Percentiles rank a stretch among this genome's conserved stretches.
These are phyloP conservation scores for Trichoderma gracile DNA, from an alignment of 2,329 filamentous ascomycete genomes.

Conservation along the genomic window DNA sequence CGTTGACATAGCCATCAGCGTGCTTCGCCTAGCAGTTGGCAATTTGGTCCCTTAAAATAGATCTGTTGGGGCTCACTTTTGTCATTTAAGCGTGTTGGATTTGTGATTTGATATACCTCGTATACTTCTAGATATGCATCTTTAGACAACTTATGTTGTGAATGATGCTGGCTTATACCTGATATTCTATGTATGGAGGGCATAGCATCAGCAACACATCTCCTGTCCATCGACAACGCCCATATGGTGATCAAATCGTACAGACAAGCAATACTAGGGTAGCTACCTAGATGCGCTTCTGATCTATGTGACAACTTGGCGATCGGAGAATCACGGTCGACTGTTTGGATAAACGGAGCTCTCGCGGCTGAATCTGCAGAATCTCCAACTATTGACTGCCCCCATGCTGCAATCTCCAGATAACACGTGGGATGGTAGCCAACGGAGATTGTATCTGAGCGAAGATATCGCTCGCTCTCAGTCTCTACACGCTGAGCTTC, in stretches of 20 bases:
- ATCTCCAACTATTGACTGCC: background rate
- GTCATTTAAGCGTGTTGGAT: no score
- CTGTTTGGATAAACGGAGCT: background rate
- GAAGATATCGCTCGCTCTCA: background rate
- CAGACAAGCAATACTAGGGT: background rate
- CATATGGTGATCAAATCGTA: background rate
- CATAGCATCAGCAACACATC: no score
- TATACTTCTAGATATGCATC: no score
- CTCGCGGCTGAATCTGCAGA: background rate
- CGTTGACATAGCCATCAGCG: no score
- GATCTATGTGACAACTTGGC: background rate
- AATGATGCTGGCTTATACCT: background rate
- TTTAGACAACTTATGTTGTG: background rate
- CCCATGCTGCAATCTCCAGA: background rate
- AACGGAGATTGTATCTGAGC: background rate
- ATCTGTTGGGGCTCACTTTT: no score
- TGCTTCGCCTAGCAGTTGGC: no score
- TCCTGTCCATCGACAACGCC: background rate
- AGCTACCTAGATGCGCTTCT: background rate
- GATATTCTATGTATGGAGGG: no score
- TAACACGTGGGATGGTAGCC: background rate
- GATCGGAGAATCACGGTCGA: background rate
- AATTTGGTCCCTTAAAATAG: no score
- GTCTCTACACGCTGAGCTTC: background rate
- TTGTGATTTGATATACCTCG: no score